Conservation (phyloP, 73 alveolate genomes). For the Paramecium tetraurelia region DNA sequence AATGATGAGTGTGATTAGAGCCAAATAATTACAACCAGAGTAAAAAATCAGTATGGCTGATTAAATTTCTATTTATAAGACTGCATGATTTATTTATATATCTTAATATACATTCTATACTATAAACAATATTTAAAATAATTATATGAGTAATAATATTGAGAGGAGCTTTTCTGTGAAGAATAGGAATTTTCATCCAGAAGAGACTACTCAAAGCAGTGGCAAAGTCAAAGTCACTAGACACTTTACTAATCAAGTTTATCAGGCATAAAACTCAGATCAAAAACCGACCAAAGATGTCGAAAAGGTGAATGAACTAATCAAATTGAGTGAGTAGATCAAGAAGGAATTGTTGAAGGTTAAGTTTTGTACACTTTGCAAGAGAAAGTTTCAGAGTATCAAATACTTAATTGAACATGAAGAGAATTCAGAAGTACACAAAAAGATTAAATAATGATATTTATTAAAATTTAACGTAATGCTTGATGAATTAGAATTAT, state of each 20-base stretch:
- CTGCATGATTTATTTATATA: not conserved
- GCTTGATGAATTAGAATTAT: slow-evolving; percentile 38
- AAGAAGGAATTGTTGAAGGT: slow-evolving; percentile 7
- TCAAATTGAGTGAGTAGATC: not conserved
- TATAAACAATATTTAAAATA: no score
- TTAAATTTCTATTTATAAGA: not conserved
- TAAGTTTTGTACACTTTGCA: not conserved
- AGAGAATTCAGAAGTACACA: slow-evolving; percentile 11
- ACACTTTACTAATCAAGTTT: slow-evolving; percentile 26
- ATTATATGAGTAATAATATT: not conserved
- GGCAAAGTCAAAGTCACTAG: not conserved
- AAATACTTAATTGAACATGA: slow-evolving; percentile 30
- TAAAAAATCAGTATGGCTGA: not conserved
- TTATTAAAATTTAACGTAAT: slow-evolving; percentile 40
- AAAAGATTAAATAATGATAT: slow-evolving; percentile 9
- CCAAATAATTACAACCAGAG: not conserved
- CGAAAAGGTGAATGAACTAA: slow-evolving; percentile 35
- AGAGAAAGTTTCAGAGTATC: not conserved
- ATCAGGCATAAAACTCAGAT: not conserved
- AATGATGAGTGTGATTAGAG: slow-evolving; percentile 2
- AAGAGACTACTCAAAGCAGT: not conserved
- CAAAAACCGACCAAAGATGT: not conserved
- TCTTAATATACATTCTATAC: no score
- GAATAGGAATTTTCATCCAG: not conserved
- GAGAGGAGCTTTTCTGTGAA: slow-evolving; percentile 23